Evolutionary conservation across 1,284 basidiomycete genomes (phyloP).

Genomic region (Quambalaria eucalypti): DNA sequence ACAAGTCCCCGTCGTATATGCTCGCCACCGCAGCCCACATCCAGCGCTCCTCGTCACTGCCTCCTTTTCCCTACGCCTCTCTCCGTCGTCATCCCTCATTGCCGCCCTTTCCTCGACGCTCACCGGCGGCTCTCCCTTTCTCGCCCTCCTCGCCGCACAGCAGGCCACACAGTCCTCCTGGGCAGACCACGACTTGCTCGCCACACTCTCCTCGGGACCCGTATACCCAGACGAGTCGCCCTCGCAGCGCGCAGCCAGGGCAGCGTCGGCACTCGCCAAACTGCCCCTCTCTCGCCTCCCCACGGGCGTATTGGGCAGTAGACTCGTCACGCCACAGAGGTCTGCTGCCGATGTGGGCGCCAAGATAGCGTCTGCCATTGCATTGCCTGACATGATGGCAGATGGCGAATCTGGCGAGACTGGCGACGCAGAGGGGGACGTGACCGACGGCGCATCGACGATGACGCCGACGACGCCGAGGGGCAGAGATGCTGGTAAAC

Average conservation of each 20-base stretch:
- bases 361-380: background rate
- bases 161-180: background rate
- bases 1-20: background rate
- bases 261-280: constrained; percentile 3
- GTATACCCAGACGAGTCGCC: constrained; percentile 8
- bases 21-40: background rate
- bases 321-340: constrained; percentile 5
- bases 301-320: constrained; percentile 3
- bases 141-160: background rate
- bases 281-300: constrained; percentile 4
- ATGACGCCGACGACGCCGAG: background rate
- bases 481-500: too few species aligned
- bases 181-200: constrained; percentile 5
- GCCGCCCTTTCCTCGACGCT: background rate
- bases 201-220: constrained; percentile 6
- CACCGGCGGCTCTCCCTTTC: background rate
- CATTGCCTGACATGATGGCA: background rate
- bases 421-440: background rate
- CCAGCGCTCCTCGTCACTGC: background rate
- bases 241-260: constrained; percentile 5
- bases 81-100: background rate
- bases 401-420: too few species aligned
- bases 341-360: constrained; percentile 1
- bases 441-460: background rate
- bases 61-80: background rate